phyloP scores from a whole-genome alignment of 441 rosid species.

The Gossypium schwendimanii region DNA sequence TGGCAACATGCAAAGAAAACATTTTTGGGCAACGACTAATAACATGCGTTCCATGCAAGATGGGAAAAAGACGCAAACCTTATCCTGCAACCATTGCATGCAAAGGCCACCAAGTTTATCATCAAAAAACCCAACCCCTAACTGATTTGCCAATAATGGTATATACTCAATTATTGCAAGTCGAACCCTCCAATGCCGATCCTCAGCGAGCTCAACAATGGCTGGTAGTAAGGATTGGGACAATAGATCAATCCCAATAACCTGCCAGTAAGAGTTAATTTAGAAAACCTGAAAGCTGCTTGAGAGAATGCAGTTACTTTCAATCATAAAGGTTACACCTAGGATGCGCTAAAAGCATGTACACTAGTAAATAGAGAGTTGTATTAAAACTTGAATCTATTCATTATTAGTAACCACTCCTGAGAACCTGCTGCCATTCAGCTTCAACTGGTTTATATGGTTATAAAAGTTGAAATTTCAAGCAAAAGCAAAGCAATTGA shows the following conservation, averaged over 20 bases:
- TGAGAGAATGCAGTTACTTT: not conserved
- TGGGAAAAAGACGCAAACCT: constrained; percentile 39
- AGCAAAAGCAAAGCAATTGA: constrained; percentile 3
- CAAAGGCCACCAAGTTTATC: constrained; percentile 93
- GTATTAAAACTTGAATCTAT: not conserved
- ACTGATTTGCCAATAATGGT: constrained; percentile 91
- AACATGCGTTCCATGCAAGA: not conserved
- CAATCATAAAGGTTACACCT: not conserved
- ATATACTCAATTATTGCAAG: constrained; percentile 98
- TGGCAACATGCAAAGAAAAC: not conserved
- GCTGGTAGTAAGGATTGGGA: constrained; percentile 95
- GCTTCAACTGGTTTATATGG: not conserved
- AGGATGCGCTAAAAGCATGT: not conserved
- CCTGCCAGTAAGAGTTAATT: constrained; percentile 39
- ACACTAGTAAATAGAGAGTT: not conserved
- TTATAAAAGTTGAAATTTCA: not conserved
- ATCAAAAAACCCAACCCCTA: constrained; percentile 87
- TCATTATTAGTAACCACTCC: not conserved
- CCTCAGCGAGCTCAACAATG: constrained; percentile 98
- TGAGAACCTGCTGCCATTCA: not conserved
- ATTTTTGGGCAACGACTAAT: too few relatives aligned
- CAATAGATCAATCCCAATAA: constrained; percentile 88
- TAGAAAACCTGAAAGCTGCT: constrained; percentile 9
- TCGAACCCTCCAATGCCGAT: constrained; percentile 97
- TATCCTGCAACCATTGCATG: constrained; percentile 94